Conservation (phyloP, 495 filamentous ascomycete genomes). For the Trichoderma parareesei region DNA sequence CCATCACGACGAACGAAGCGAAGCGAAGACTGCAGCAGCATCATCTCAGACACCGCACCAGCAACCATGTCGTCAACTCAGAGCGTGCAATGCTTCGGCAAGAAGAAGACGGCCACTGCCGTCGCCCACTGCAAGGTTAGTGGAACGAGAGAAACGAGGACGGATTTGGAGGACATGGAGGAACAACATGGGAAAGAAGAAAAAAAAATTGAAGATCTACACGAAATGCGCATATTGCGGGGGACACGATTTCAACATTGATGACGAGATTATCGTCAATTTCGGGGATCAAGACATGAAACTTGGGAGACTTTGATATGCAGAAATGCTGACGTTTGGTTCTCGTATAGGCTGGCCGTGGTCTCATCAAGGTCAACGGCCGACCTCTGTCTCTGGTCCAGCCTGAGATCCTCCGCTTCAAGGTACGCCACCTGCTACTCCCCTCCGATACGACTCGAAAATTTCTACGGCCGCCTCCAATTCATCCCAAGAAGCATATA, state of each 20-base stretch:
- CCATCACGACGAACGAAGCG: slow-evolving; percentile 11
- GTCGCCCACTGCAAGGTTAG: slow-evolving; percentile 93
- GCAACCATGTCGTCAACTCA: slow-evolving; percentile 65
- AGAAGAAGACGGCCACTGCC: slow-evolving; percentile 78
- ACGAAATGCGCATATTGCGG: background rate
- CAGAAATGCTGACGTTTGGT: slow-evolving; percentile 9
- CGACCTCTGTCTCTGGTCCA: slow-evolving; percentile 87
- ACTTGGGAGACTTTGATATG: background rate
- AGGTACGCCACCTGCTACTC: slow-evolving; percentile 43
- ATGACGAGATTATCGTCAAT: background rate
- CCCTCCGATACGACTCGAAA: slow-evolving; percentile 6
- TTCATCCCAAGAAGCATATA: slow-evolving; percentile 9
- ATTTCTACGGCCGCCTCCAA: background rate
- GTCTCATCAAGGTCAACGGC: slow-evolving; percentile 98
- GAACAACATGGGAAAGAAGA: background rate
- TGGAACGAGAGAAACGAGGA: slow-evolving; percentile 8
- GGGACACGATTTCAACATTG: background rate
- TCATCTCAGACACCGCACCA: slow-evolving; percentile 12
- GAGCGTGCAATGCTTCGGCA: slow-evolving; percentile 93
- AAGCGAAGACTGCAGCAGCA: slow-evolving; percentile 8
- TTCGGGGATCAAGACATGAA: background rate
- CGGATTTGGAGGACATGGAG: background rate
- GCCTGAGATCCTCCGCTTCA: slow-evolving; percentile 96
- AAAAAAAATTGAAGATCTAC: background rate
- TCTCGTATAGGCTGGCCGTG: slow-evolving; percentile 65